Conservation (phyloP, 441 rosid genomes). For the Viola pubescens region DNA sequence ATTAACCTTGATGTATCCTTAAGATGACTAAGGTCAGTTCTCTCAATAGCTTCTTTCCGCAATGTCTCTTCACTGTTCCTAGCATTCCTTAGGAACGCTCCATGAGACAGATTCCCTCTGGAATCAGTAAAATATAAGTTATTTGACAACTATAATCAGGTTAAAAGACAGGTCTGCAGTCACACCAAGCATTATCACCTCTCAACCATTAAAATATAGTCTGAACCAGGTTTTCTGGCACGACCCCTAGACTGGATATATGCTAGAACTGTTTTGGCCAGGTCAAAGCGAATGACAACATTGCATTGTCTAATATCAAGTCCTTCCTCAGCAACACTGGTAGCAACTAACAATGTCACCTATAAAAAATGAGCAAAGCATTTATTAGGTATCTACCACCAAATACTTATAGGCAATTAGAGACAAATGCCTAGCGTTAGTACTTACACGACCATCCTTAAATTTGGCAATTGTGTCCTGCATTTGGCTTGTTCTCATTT, state of each 20-base stretch:
- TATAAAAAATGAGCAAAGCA: conserved; percentile 22
- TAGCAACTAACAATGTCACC: conserved; percentile 95
- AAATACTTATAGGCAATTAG: conserved; percentile 11
- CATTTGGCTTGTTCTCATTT: conserved; percentile 93
- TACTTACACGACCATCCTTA: conserved; percentile 92
- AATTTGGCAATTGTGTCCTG: conserved; percentile 91
- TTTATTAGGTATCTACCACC: conserved; percentile 11
- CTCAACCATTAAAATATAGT: conserved; percentile 98
- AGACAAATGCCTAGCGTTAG: conserved; percentile 5
- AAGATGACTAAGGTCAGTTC: conserved; percentile 95
- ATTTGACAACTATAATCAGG: neutral
- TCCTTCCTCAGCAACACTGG: conserved; percentile 99
- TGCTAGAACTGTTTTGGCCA: conserved; percentile 97
- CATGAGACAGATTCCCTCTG: conserved; percentile 87
- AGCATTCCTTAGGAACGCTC: conserved; percentile 89
- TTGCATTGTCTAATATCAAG: conserved; percentile 99
- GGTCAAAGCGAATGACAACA: conserved; percentile 98
- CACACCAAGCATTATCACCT: conserved; percentile 44
- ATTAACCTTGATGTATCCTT: conserved; percentile 83
- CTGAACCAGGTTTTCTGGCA: conserved; percentile 99
- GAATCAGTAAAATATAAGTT: conserved; percentile 12
- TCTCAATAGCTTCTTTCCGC: conserved; percentile 94
- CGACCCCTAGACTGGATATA: conserved; percentile 99
- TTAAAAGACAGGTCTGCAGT: conserved; percentile 4
- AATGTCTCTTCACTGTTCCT: conserved; percentile 97